Percentiles rank a stretch among this genome's conserved stretches.
These are phyloP conservation scores for Termitomyces eurrhizus DNA, from an alignment of 768 basidiomycete genomes.

Conservation along the genomic window DNA sequence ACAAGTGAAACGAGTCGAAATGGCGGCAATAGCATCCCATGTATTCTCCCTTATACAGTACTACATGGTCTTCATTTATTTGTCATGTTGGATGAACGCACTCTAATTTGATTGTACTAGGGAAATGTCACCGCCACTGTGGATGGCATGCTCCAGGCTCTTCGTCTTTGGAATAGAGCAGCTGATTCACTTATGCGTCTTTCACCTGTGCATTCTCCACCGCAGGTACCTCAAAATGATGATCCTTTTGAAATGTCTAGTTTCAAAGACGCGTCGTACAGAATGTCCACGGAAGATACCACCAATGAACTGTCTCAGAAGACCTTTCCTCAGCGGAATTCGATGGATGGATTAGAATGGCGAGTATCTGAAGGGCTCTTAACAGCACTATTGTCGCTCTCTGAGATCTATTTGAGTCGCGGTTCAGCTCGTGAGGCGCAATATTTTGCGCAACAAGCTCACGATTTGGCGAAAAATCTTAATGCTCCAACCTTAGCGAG, in stretches of 20 bases:
- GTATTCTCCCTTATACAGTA: slow-evolving; percentile 69
- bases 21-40: slow-evolving; percentile 67
- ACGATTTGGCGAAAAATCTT: slow-evolving; percentile 65
- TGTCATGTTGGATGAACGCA: neutral
- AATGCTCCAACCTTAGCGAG: slow-evolving; percentile 62
- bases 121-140: slow-evolving; percentile 58
- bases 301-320: slow-evolving; percentile 19
- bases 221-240: slow-evolving; percentile 28
- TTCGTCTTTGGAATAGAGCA: slow-evolving; percentile 81
- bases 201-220: slow-evolving; percentile 28
- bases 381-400: slow-evolving; percentile 58
- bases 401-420: slow-evolving; percentile 59
- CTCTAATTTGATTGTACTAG: slow-evolving; percentile 29
- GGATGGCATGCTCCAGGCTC: slow-evolving; percentile 57
- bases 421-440: slow-evolving; percentile 85
- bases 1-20: slow-evolving; percentile 58
- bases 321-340: slow-evolving; percentile 25
- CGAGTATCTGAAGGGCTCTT: slow-evolving; percentile 70
- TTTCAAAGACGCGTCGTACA: slow-evolving; percentile 38
- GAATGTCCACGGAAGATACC: slow-evolving; percentile 16
- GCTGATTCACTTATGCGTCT: slow-evolving; percentile 64
- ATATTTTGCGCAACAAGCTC: slow-evolving; percentile 77
- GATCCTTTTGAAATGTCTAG: slow-evolving; percentile 59
- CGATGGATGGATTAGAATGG: slow-evolving; percentile 67
- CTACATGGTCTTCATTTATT: slow-evolving; percentile 43